phyloP scores from a whole-genome alignment of 257 asterid genomes.

The Penstemon eatonii region DNA sequence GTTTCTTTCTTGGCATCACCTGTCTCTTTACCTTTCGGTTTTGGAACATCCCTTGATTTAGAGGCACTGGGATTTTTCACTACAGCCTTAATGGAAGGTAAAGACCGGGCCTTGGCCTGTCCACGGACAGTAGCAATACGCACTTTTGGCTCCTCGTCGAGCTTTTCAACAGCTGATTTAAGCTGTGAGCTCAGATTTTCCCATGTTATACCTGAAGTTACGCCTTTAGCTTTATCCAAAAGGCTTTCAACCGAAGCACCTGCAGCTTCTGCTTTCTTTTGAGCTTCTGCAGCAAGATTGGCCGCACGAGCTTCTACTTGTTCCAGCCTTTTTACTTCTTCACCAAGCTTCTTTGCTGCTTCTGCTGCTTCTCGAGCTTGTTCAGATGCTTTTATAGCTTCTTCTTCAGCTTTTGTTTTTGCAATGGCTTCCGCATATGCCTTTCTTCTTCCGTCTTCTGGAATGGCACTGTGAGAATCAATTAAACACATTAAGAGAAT shows the following conservation, averaged over 20 bases:
- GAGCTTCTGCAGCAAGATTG: conserved; percentile 51
- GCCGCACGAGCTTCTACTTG: conserved; percentile 43
- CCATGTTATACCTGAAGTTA: conserved; percentile 53
- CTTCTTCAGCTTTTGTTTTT: conserved; percentile 67
- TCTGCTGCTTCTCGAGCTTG: conserved; percentile 53
- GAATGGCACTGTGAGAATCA: conserved; percentile 56
- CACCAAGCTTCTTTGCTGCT: conserved; percentile 41
- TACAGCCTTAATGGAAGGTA: conserved; percentile 73
- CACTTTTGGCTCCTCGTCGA: conserved; percentile 55
- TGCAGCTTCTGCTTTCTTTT: conserved; percentile 55
- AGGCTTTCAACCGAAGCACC: conserved; percentile 58
- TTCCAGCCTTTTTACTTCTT: conserved; percentile 41
- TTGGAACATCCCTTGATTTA: conserved; percentile 40
- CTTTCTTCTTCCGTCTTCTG: conserved; percentile 86
- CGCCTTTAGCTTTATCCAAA: conserved; percentile 61
- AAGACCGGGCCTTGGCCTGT: conserved; percentile 75
- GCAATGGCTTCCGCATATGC: conserved; percentile 68
- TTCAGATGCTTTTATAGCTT: conserved; percentile 55
- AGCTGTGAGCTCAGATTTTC: conserved; percentile 55
- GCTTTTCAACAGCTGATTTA: conserved; percentile 48
- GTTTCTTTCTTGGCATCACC: conserved; percentile 53
- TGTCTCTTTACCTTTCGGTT: conserved; percentile 46
- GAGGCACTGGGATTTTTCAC: conserved; percentile 44
- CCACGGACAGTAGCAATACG: conserved; percentile 80
- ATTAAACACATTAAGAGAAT: conserved; percentile 14